Percentiles rank a stretch among this genome's conserved stretches.
Conservation (phyloP, 2,329 filamentous ascomycete species). For the Sphaerulina populicola region DNA sequence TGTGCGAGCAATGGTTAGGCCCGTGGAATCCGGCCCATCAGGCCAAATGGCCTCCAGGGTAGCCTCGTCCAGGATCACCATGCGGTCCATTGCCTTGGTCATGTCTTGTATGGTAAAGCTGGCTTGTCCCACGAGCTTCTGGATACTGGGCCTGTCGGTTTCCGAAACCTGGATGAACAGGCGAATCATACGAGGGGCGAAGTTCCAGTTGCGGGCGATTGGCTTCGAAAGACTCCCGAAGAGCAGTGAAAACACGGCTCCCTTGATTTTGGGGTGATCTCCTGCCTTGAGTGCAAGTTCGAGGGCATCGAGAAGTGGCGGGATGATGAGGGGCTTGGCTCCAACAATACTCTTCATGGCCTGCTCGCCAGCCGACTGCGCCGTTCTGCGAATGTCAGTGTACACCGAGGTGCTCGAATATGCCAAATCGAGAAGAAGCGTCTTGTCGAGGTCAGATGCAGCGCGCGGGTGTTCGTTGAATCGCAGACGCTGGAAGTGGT, state of each 20-base stretch:
- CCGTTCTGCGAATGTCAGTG: conserved; percentile 88
- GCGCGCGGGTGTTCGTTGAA: conserved; percentile 84
- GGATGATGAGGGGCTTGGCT: conserved; percentile 79
- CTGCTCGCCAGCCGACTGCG: conserved; percentile 85
- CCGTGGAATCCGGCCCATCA: conserved; percentile 27
- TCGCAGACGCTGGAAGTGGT: conserved; percentile 86
- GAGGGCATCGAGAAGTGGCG: conserved; percentile 70
- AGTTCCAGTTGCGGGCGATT: conserved; percentile 85
- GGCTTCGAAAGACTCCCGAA: conserved; percentile 85
- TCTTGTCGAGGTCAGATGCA: conserved; percentile 83
- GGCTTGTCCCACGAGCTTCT: conserved; percentile 72
- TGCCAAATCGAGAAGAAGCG: conserved; percentile 74
- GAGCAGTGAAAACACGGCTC: conserved; percentile 80
- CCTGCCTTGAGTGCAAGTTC: conserved; percentile 67
- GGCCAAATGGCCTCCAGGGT: conserved; percentile 66
- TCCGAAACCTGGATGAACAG: conserved; percentile 82
- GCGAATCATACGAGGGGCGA: conserved; percentile 79
- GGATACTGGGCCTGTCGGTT: conserved; percentile 89
- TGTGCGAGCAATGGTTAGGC: conserved; percentile 29
- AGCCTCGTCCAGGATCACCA: conserved; percentile 69
- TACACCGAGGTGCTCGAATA: conserved; percentile 86
- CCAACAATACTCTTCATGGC: conserved; percentile 87
- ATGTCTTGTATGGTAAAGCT: conserved; percentile 86
- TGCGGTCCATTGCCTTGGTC: conserved; percentile 75
- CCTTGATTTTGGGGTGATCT: conserved; percentile 89